These are phyloP conservation scores for Nemania serpens DNA, from an alignment of 2,329 filamentous ascomycete species.

Conservation along the genomic window DNA sequence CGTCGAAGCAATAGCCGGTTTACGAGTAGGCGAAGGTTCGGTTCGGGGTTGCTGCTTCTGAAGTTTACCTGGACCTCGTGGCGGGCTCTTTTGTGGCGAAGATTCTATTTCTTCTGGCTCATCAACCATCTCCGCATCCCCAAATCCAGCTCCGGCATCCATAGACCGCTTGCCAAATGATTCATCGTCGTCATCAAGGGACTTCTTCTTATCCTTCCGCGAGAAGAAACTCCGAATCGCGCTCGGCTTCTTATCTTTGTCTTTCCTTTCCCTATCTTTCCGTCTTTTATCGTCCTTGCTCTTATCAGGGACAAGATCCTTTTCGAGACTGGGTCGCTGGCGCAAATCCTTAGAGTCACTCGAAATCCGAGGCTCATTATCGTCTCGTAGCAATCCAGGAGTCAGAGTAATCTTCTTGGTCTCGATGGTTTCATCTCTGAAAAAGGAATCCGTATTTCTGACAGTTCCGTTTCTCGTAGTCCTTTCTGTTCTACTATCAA, in stretches of 20 bases:
- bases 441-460: conserved; percentile 93
- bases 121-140: conserved; percentile 49
- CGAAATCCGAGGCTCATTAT: conserved; percentile 56
- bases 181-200: conserved; percentile 62
- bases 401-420: conserved; percentile 98
- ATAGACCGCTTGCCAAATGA: conserved; percentile 65
- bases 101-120: conserved; percentile 53
- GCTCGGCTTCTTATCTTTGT: conserved; percentile 51
- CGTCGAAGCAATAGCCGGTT: conserved; percentile 39
- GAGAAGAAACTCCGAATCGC: conserved; percentile 64
- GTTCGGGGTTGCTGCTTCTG: conserved; percentile 67
- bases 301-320: conserved; percentile 51
- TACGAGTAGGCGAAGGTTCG: conserved; percentile 54
- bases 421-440: conserved; percentile 92
- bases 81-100: conserved; percentile 54
- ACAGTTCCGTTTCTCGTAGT: conserved; percentile 84
- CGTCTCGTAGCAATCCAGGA: conserved; percentile 87
- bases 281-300: conserved; percentile 68
- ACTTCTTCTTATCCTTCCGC: conserved; percentile 64
- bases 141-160: conserved; percentile 51
- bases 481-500: conserved; percentile 59
- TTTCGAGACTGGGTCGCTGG: conserved; percentile 63
- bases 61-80: conserved; percentile 68
- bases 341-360: conserved; percentile 52
- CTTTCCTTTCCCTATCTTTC: conserved; percentile 63